Percentiles rank a stretch among this genome's conserved stretches.
Conservation (phyloP, 2,329 filamentous ascomycete species). For the Aurifilum marmelostoma region DNA sequence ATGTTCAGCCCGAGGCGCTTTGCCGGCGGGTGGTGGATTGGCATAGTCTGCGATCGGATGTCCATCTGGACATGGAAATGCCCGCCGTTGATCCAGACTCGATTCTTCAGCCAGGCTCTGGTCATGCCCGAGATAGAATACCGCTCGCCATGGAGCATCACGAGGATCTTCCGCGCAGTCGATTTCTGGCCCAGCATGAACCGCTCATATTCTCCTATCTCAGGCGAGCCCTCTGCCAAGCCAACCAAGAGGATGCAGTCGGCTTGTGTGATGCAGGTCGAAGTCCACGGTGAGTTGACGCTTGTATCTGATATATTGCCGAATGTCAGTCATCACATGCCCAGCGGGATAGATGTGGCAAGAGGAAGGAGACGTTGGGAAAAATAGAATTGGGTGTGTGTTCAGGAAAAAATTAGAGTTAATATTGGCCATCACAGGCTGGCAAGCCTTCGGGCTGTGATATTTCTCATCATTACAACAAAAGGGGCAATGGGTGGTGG, state of each 20-base stretch:
- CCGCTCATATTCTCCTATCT: conserved; percentile 93
- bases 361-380: conserved; percentile 19
- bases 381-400: conserved; percentile 21
- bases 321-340: conserved; percentile 21
- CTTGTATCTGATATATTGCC: conserved; percentile 70
- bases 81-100: conserved; percentile 96
- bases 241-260: conserved; percentile 95
- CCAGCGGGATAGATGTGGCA: conserved; percentile 8
- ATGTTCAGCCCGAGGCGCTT: conserved; percentile 83
- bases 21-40: conserved; percentile 72
- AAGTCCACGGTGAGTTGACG: conserved; percentile 97
- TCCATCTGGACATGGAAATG: conserved; percentile 98
- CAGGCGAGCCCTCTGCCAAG: conserved; percentile 84
- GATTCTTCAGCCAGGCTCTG: conserved; percentile 85
- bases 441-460: conserved; percentile 51
- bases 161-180: conserved; percentile 89
- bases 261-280: conserved; percentile 95
- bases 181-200: conserved; percentile 98
- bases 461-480: conserved; percentile 55
- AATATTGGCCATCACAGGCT: conserved; percentile 58
- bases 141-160: conserved; percentile 85
- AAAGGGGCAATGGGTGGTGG: neutral
- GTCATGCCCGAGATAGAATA: conserved; percentile 86
- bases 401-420: conserved; percentile 74
- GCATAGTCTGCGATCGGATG: conserved; percentile 75